A percentile compares a stretch with the other conserved stretches of the same genome.
These are phyloP conservation scores for Baorangia bicolor DNA, from an alignment of 768 basidiomycete genomes.

Conservation along the genomic window DNA sequence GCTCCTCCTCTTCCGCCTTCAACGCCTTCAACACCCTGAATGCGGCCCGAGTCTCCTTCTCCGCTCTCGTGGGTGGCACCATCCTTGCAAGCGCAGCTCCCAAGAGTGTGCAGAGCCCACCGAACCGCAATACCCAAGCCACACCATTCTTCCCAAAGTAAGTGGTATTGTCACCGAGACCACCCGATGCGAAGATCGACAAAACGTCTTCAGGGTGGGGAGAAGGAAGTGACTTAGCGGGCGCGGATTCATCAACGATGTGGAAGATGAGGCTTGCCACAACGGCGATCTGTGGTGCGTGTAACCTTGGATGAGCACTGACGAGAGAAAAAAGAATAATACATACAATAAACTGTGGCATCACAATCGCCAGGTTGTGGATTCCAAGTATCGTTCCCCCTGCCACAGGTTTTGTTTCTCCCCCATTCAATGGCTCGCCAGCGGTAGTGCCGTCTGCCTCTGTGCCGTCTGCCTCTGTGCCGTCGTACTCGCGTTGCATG, in stretches of 20 bases:
- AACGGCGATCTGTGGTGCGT: conserved; percentile 66
- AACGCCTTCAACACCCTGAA: conserved; percentile 78
- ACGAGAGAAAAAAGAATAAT: neutral
- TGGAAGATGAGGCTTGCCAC: conserved; percentile 87
- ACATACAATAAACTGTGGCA: conserved; percentile 91
- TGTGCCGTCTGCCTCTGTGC: conserved; percentile 41
- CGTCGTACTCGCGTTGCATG: conserved; percentile 47
- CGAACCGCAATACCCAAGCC: conserved; percentile 91
- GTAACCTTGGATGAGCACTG: neutral
- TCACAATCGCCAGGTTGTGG: conserved; percentile 92
- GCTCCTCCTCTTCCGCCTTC: conserved; percentile 54
- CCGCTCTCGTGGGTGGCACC: conserved; percentile 88
- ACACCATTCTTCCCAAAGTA: conserved; percentile 87
- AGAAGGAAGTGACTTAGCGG: conserved; percentile 12
- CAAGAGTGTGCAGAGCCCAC: conserved; percentile 78
- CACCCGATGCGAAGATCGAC: conserved; percentile 1
- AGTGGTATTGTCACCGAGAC: conserved; percentile 46
- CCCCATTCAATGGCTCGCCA: conserved; percentile 20
- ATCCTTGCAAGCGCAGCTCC: conserved; percentile 77
- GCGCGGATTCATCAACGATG: conserved; percentile 56
- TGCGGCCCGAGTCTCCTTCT: conserved; percentile 84
- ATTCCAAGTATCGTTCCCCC: conserved; percentile 94
- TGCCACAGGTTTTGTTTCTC: conserved; percentile 52
- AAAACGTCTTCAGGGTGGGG: conserved; percentile 37
- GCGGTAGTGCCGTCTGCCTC: conserved; percentile 42